A percentile compares a stretch with the other conserved stretches of the same genome.
These are phyloP conservation scores for Articulospora tetracladia DNA, from an alignment of 495 filamentous ascomycete species.

Conservation along the genomic window DNA sequence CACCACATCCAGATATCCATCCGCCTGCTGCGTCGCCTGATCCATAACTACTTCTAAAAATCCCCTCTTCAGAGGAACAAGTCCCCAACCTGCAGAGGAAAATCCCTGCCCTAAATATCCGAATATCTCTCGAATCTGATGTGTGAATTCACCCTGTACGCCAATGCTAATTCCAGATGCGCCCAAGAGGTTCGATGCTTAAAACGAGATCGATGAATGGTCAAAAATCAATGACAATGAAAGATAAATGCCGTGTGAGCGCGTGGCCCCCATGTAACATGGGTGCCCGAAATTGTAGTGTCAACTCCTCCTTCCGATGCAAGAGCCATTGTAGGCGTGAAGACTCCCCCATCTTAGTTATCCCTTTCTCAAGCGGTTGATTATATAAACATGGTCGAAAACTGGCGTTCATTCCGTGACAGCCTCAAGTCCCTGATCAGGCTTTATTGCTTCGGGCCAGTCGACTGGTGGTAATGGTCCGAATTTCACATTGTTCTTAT, in stretches of 20 bases:
- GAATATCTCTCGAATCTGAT: no score
- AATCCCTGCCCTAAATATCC: neutral
- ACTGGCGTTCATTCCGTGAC: conserved; percentile 12
- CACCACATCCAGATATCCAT: neutral
- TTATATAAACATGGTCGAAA: neutral
- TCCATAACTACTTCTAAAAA: neutral
- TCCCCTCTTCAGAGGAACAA: neutral
- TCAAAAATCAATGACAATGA: no score
- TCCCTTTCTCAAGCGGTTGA: no score
- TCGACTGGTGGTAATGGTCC: conserved; percentile 41
- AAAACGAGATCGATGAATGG: neutral
- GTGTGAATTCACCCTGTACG: neutral
- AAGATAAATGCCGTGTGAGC: no score
- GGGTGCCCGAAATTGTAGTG: no score
- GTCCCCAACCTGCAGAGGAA: neutral
- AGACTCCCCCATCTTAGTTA: no score
- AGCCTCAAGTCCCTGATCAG: conserved; percentile 13
- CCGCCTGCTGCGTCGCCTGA: no score
- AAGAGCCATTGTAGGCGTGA: no score
- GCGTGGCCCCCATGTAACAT: no score
- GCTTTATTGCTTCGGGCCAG: conserved; percentile 30
- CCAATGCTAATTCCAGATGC: conserved; percentile 3
- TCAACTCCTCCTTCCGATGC: no score
- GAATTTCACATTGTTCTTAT: conserved; percentile 42
- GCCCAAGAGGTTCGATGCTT: neutral